Conservation (phyloP, 164 flowering plant genomes). For the Tinospora cordifolia region DNA sequence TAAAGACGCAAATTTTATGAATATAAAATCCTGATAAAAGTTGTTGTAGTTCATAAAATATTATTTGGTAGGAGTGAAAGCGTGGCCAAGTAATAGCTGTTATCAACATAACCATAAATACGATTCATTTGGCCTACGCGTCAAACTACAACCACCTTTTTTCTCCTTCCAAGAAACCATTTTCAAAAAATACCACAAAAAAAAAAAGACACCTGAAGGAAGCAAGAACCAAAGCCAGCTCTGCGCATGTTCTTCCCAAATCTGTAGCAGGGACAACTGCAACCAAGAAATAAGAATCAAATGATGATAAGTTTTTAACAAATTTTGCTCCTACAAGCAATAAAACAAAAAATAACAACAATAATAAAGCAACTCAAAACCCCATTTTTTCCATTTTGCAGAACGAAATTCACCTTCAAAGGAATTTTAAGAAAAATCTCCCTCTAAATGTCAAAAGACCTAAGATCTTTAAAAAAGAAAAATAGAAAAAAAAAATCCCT, state of each 20-base stretch:
- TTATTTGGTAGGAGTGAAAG: background rate
- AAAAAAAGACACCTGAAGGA: slow-evolving; percentile 56
- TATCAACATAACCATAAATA: background rate
- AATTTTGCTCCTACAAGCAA: background rate
- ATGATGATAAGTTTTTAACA: background rate
- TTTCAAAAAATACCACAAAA: background rate
- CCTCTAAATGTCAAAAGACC: no score
- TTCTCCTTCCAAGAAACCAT: background rate
- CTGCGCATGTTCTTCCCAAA: slow-evolving; percentile 90
- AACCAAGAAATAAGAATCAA: slow-evolving; percentile 18
- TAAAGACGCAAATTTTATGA: no score
- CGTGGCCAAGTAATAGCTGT: background rate
- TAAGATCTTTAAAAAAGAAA: no score
- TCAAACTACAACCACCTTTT: background rate
- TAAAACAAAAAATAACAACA: background rate
- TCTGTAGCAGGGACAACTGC: slow-evolving; percentile 91
- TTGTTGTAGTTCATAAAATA: no score
- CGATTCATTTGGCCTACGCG: background rate
- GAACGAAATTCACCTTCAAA: background rate
- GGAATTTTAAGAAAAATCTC: background rate
- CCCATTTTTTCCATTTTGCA: background rate
- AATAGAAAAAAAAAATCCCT: background rate
- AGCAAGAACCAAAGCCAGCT: slow-evolving; percentile 81
- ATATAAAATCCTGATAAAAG: no score
- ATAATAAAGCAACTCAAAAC: background rate